Percentiles rank a stretch among this genome's conserved stretches.
phyloP scores from a whole-genome alignment of 805 yeast genomes.

The Teunomyces aglyptinius region DNA sequence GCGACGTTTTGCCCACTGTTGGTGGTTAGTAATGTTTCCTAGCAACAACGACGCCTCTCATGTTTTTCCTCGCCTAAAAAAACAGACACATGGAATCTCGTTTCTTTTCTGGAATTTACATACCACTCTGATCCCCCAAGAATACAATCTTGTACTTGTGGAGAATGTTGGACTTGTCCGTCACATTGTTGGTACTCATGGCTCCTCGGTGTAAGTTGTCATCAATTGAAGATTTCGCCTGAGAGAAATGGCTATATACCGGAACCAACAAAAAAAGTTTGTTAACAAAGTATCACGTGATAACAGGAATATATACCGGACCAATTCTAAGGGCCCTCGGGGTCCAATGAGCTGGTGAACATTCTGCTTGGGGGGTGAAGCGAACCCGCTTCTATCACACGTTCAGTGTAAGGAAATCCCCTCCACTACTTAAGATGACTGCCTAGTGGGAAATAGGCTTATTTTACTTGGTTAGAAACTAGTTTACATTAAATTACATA shows the following conservation, averaged over 20 bases:
- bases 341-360: too few relatives aligned
- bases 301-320: too few relatives aligned
- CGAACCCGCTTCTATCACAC: too few relatives aligned
- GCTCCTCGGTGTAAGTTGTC: not conserved
- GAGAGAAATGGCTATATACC: not conserved
- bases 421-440: too few relatives aligned
- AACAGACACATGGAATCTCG: not conserved
- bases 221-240: not conserved
- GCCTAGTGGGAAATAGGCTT: too few relatives aligned
- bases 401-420: too few relatives aligned
- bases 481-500: too few relatives aligned
- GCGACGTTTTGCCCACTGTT: constrained; percentile 88
- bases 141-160: constrained; percentile 87
- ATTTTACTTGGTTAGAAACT: too few relatives aligned
- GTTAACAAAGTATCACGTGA: too few relatives aligned
- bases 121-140: constrained; percentile 92
- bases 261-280: not conserved
- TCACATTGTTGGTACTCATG: constrained; percentile 13
- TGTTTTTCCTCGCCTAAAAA: not conserved
- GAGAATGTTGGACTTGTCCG: constrained; percentile 40
- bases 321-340: too few relatives aligned
- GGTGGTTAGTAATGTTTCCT: constrained; percentile 9
- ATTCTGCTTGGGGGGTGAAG: too few relatives aligned
- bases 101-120: constrained; percentile 15
- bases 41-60: too few relatives aligned